Conservation (phyloP, 176 grass and related monocot species). For the Poa pratensis region DNA sequence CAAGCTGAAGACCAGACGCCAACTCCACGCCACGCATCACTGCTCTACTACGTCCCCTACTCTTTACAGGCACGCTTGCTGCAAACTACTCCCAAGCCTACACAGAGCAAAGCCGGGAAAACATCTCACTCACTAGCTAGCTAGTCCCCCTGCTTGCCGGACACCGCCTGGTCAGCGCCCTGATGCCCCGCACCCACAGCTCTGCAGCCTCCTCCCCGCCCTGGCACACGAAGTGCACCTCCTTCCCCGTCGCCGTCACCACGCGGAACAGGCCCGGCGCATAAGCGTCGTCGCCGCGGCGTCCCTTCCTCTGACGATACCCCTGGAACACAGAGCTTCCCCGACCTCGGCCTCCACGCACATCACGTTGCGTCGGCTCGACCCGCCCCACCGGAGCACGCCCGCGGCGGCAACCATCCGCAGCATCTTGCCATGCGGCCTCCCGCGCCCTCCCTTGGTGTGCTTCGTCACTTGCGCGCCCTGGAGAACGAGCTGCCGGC, state of each 20-base stretch:
- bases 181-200: conserved; percentile 94
- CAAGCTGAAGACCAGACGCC: conserved; percentile 63
- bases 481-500: conserved; percentile 55
- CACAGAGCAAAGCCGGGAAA: not conserved
- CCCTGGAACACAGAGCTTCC: conserved; percentile 72
- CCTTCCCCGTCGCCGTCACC: conserved; percentile 74
- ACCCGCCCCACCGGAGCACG: conserved; percentile 81
- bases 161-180: conserved; percentile 56
- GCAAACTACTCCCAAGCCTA: conserved; percentile 50
- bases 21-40: conserved; percentile 36
- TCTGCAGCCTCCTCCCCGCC: conserved; percentile 79
- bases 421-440: conserved; percentile 70
- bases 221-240: conserved; percentile 88
- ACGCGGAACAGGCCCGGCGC: conserved; percentile 86
- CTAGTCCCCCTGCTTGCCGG: conserved; percentile 48
- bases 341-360: conserved; percentile 79
- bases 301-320: conserved; percentile 52
- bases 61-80: conserved; percentile 46
- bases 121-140: not conserved
- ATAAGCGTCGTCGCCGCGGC: conserved; percentile 37
- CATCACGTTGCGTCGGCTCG: conserved; percentile 66
- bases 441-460: conserved; percentile 77
- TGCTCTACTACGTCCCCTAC: conserved; percentile 34
- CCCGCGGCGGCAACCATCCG: conserved; percentile 65
- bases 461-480: conserved; percentile 78